Evolutionary conservation across 169 alveolate species (phyloP).

Genomic region (Plasmodium reichenowi): DNA sequence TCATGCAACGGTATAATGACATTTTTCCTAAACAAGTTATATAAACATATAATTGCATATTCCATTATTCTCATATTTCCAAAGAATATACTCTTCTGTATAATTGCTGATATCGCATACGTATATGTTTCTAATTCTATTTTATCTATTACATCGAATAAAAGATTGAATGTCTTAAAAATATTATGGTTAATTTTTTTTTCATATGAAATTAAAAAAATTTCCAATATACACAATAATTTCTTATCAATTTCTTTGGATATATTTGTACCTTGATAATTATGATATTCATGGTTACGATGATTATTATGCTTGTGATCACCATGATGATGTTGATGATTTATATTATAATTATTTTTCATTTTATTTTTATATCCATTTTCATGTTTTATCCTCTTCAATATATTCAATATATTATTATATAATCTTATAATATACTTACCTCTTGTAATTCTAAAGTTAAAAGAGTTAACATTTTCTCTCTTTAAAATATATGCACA

Average conservation of each 20-base stretch:
- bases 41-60: constrained; percentile 18
- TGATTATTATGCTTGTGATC: not conserved
- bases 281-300: not conserved
- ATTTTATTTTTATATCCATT: not conserved
- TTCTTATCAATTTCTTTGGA: constrained; percentile 17
- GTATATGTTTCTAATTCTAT: constrained; percentile 28
- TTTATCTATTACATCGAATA: constrained; percentile 24
- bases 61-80: constrained; percentile 13
- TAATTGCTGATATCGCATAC: constrained; percentile 26
- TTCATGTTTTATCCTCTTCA: constrained; percentile 3
- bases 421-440: constrained; percentile 28
- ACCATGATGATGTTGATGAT: not conserved
- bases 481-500: constrained; percentile 55
- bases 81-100: constrained; percentile 57
- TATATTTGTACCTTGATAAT: constrained; percentile 3
- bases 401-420: constrained; percentile 9
- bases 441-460: constrained; percentile 16
- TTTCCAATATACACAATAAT: constrained; percentile 44
- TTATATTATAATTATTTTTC: not conserved
- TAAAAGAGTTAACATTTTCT: constrained; percentile 14
- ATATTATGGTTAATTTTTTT: constrained; percentile 23
- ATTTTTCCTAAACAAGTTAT: constrained; percentile 22
- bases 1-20: constrained; percentile 38
- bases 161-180: constrained; percentile 33
- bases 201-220: constrained; percentile 46